Conservation (phyloP, 495 filamentous ascomycete species). For the Penicillium roqueforti region DNA sequence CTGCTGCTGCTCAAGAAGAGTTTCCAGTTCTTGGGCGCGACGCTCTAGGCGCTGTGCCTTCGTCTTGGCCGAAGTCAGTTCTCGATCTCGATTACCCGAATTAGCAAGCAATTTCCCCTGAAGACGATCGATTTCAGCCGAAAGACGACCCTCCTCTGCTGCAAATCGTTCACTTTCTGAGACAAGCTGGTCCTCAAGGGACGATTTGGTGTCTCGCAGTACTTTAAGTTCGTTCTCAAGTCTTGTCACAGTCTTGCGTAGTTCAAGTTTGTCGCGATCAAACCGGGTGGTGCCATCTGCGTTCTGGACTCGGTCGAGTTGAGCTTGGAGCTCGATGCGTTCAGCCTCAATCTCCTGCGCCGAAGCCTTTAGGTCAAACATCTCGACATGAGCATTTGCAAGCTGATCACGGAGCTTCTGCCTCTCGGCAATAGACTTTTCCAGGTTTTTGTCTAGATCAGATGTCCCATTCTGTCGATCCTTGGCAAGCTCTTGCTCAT, state of each 20-base stretch:
- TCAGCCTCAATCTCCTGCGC: conserved; percentile 55
- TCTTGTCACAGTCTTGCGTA: conserved; percentile 55
- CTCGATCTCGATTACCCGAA: conserved; percentile 45
- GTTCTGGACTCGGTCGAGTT: conserved; percentile 48
- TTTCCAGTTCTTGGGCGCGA: conserved; percentile 55
- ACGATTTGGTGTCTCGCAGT: conserved; percentile 54
- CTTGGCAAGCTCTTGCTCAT: conserved; percentile 64
- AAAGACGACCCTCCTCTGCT: conserved; percentile 54
- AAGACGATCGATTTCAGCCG: conserved; percentile 54
- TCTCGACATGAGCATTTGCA: conserved; percentile 55
- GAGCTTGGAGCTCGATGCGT: conserved; percentile 58
- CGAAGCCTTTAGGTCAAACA: conserved; percentile 52
- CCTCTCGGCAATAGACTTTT: conserved; percentile 52
- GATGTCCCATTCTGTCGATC: conserved; percentile 45
- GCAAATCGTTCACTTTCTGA: conserved; percentile 52
- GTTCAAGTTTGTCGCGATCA: conserved; percentile 59
- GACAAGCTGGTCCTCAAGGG: conserved; percentile 52
- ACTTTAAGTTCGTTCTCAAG: conserved; percentile 57
- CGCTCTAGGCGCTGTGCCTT: conserved; percentile 57
- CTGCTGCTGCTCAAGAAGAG: conserved; percentile 45
- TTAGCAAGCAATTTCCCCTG: conserved; percentile 43
- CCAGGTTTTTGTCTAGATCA: conserved; percentile 46
- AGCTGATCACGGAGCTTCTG: conserved; percentile 61
- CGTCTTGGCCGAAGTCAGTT: conserved; percentile 47
- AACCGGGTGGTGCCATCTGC: conserved; percentile 52